These are phyloP conservation scores for Beta lomatogona DNA, from an alignment of 179 eudicot species.

Conservation along the genomic window DNA sequence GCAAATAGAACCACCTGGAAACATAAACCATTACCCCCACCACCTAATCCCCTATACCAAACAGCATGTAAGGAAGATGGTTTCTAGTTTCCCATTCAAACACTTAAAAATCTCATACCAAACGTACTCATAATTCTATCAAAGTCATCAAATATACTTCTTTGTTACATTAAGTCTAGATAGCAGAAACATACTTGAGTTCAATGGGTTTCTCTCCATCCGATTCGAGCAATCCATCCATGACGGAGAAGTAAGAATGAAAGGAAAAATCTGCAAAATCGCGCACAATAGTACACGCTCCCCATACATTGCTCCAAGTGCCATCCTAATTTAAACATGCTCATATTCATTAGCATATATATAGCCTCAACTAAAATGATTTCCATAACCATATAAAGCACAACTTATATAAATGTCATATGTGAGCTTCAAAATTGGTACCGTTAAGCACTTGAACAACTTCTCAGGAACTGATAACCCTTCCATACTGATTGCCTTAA, in stretches of 20 bases:
- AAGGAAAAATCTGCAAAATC: conserved; percentile 45
- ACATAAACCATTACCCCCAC: too few relatives aligned
- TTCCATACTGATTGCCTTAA: conserved; percentile 39
- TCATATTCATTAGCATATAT: neutral
- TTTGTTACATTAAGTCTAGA: neutral
- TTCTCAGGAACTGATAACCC: conserved; percentile 23
- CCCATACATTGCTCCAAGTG: conserved; percentile 40
- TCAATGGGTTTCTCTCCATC: conserved; percentile 39
- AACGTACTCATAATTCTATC: too few relatives aligned
- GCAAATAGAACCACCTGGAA: too few relatives aligned
- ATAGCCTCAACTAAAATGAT: neutral
- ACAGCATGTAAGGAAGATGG: too few relatives aligned
- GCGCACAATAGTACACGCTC: conserved; percentile 42
- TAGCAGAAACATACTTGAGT: conserved; percentile 33
- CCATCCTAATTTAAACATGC: conserved; percentile 32
- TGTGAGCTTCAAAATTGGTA: conserved; percentile 1
- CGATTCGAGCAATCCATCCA: conserved; percentile 43
- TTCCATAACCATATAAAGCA: neutral
- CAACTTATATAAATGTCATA: neutral
- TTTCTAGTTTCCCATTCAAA: too few relatives aligned
- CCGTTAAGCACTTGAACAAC: conserved; percentile 35
- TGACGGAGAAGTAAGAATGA: conserved; percentile 40
- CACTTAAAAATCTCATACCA: too few relatives aligned
- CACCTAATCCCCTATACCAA: too few relatives aligned
- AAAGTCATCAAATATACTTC: too few relatives aligned